Percentiles rank a stretch among this genome's conserved stretches.
These are phyloP conservation scores for Cladosporium sp. DNA, from an alignment of 2,329 filamentous ascomycete species.

Conservation along the genomic window DNA sequence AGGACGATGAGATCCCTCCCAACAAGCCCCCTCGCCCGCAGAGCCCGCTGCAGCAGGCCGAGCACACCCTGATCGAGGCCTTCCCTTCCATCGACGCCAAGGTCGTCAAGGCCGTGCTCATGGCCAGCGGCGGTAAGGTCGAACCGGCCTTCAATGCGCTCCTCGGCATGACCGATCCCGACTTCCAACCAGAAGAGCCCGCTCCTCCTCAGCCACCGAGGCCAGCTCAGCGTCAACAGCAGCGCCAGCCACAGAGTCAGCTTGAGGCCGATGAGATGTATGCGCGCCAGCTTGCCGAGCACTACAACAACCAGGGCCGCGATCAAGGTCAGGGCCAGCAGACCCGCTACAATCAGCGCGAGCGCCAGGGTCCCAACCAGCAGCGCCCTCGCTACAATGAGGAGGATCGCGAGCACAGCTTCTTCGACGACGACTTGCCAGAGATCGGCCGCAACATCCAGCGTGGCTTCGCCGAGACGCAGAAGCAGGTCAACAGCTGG, in stretches of 20 bases:
- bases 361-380: constrained; percentile 33
- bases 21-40: constrained; percentile 77
- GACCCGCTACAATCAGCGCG: constrained; percentile 31
- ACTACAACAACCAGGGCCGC: constrained; percentile 56
- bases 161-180: constrained; percentile 60
- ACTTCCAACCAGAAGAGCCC: constrained; percentile 46
- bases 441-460: constrained; percentile 88
- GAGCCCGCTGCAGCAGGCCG: constrained; percentile 77
- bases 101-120: constrained; percentile 82
- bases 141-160: constrained; percentile 95
- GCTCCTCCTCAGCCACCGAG: constrained; percentile 78
- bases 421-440: constrained; percentile 93
- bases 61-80: constrained; percentile 84
- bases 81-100: constrained; percentile 78
- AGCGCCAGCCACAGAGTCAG: constrained; percentile 63
- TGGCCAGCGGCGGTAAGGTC: constrained; percentile 79
- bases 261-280: constrained; percentile 87
- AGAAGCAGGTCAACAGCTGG: constrained; percentile 89
- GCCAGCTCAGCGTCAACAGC: constrained; percentile 50
- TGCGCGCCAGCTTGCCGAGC: constrained; percentile 86
- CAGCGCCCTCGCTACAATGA: constrained; percentile 48
- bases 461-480: constrained; percentile 92
- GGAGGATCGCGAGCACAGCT: constrained; percentile 72
- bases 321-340: constrained; percentile 26
- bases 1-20: constrained; percentile 54